A percentile compares a stretch with the other conserved stretches of the same genome.
Evolutionary conservation across 108 stramenopile genomes (phyloP).

Genomic region (Pseudonitzschia multiseries): DNA sequence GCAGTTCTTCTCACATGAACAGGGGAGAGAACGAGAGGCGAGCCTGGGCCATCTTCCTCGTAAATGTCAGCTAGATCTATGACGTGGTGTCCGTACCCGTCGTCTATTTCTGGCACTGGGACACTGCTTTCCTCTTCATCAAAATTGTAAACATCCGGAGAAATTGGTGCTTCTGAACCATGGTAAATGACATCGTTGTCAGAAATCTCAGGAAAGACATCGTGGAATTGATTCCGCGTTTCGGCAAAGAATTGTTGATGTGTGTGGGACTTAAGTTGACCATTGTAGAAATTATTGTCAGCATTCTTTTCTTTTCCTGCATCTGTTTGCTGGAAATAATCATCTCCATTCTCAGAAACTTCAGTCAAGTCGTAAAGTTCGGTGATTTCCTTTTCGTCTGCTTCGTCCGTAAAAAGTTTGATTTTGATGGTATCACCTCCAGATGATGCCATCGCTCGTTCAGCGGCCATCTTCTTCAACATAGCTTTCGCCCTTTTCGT

Average conservation of each 20-base stretch:
- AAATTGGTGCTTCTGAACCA: constrained; percentile 1
- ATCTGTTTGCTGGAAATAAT: background rate
- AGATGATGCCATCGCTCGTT: background rate
- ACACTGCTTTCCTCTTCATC: constrained; percentile 4
- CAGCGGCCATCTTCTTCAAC: constrained; percentile 2
- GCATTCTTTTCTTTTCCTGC: background rate
- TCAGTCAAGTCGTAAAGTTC: constrained; percentile 33
- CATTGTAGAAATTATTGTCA: background rate
- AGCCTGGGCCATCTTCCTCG: constrained; percentile 32
- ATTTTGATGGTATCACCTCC: constrained; percentile 11
- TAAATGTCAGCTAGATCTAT: constrained; percentile 24
- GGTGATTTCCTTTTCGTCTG: background rate
- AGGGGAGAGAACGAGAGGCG: constrained; percentile 32
- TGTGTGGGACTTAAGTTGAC: background rate
- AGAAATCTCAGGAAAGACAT: background rate
- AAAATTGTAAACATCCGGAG: background rate
- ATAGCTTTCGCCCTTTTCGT: background rate
- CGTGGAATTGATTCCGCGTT: background rate
- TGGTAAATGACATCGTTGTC: background rate
- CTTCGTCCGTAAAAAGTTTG: constrained; percentile 2
- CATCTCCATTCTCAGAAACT: constrained; percentile 27
- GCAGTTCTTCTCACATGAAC: background rate
- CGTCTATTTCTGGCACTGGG: constrained; percentile 25
- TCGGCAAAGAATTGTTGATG: background rate
- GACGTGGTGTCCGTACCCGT: constrained; percentile 20